A percentile compares a stretch with the other conserved stretches of the same genome.
Evolutionary conservation across 164 flowering plant genomes (phyloP).

Genomic region (Magnolia sinica): DNA sequence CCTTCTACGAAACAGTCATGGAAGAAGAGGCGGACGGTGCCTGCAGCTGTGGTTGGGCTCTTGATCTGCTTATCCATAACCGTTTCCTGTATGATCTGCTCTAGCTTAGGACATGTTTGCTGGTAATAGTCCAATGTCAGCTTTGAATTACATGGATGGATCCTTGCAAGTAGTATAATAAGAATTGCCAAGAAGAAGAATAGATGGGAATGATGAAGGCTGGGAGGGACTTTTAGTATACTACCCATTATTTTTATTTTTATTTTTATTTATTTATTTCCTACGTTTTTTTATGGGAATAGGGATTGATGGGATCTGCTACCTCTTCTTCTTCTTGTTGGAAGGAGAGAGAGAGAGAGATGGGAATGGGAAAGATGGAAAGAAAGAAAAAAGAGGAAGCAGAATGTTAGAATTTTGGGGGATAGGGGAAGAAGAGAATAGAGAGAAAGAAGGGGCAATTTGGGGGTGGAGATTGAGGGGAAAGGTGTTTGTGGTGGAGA

Average conservation of each 20-base stretch:
- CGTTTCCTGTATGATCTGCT: constrained; percentile 32
- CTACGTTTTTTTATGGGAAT: too few species aligned
- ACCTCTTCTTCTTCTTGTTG: background rate
- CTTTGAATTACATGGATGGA: constrained; percentile 3
- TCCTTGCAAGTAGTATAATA: too few species aligned
- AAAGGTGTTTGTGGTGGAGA: constrained; percentile 18
- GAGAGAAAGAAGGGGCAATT: background rate
- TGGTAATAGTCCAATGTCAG: constrained; percentile 46
- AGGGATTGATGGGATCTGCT: background rate
- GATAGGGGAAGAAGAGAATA: background rate
- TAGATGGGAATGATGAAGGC: too few species aligned
- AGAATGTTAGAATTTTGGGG: background rate
- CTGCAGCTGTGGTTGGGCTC: constrained; percentile 67
- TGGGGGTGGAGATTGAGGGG: constrained; percentile 5
- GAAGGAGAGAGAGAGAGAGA: too few species aligned
- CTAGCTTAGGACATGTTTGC: constrained; percentile 41
- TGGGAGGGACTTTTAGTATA: too few species aligned
- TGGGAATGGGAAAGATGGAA: too few species aligned
- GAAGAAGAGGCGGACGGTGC: constrained; percentile 54
- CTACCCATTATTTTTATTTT: too few species aligned
- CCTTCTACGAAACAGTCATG: constrained; percentile 64
- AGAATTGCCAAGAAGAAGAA: too few species aligned
- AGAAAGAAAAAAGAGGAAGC: constrained; percentile 1
- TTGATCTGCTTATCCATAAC: constrained; percentile 46
- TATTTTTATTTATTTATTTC: too few species aligned